Percentiles rank a stretch among this genome's conserved stretches.
Conservation (phyloP, 768 basidiomycete genomes). For the Kondoa subrosea region DNA sequence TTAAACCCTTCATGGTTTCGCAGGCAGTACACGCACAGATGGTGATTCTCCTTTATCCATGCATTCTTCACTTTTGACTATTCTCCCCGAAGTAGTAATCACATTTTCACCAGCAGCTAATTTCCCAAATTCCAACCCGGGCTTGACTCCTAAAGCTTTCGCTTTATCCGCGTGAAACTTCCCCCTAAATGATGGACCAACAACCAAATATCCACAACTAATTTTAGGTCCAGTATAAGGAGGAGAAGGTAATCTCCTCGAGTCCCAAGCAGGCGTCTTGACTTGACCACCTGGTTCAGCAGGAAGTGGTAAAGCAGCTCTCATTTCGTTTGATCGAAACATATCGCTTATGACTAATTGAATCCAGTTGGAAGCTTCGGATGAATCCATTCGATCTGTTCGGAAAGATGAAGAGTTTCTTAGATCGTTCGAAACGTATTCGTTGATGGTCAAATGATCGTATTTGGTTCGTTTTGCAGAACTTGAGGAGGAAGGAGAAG, state of each 20-base stretch:
- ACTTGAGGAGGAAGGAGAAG: background rate
- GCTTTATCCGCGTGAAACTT: conserved; percentile 62
- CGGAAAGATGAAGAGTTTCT: background rate
- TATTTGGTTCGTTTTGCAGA: background rate
- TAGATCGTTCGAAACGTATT: background rate
- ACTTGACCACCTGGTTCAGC: background rate
- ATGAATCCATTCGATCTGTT: conserved; percentile 2
- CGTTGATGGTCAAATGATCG: background rate
- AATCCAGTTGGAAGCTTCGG: background rate
- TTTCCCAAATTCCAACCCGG: conserved; percentile 43
- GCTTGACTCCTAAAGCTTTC: conserved; percentile 43
- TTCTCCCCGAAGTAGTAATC: conserved; percentile 22
- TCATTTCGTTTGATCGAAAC: too few species aligned
- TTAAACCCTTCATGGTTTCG: conserved; percentile 37
- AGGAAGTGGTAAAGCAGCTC: too few species aligned
- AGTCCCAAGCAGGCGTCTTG: conserved; percentile 18
- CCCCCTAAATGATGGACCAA: conserved; percentile 39
- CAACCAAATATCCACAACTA: conserved; percentile 34
- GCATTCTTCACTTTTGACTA: conserved; percentile 30
- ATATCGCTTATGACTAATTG: background rate
- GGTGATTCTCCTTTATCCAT: conserved; percentile 28
- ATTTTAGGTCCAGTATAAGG: conserved; percentile 11
- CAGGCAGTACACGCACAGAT: conserved; percentile 25
- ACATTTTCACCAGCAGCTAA: conserved; percentile 53
- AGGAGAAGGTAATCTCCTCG: conserved; percentile 15